Base-by-base conservation (phyloP, 2,329 filamentous ascomycete species). In the Plectosphaerella sp. region DNA sequence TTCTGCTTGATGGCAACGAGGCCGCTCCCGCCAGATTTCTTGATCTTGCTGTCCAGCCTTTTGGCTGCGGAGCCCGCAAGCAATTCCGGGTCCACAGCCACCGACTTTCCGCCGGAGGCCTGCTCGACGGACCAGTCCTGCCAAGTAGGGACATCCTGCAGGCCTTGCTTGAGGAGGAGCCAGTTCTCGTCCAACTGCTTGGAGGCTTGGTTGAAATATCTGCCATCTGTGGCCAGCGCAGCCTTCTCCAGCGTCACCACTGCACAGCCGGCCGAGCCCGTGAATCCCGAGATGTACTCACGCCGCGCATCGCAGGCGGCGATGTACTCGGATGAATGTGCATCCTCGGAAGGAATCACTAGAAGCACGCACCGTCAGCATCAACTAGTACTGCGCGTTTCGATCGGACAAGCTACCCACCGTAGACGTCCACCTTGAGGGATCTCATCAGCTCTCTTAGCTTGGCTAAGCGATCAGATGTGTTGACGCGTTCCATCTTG, bases 261-360 rank as follows among this genome's bases (percentile, higher is more conserved):
- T 39, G 92, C 94, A 58, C 90, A 96, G 53, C 94, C 94, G 43
- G 94, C 93, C 10, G 94, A 99, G 51, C 94, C 94, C 53, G 90
- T 91, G 71, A 99, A 99, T 24, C 94, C 93, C 55, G 86, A 92
- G 61, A 99, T 96, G 65, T 87, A 97, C 66, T 87, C 90, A 76
- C 94, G 86, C 60, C 94, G 86, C 55, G 82, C 92, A 75, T 99
- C 94, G 67, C 91, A 96, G n/a, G 87, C 86, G 48, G 94, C 94
- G 69, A 97, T 97, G 71, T 99, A 99, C 74, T 99, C 94, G 60
- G 93, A 97, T 61, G 93, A 90, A 69, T 99, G 94, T 66, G 90
- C 93, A 69, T 99, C 94, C 80, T 97, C 94, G 35, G 93, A 97
- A 1, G 94, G 94, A 7, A 97, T 83, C 65, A 99, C 93, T 97